A percentile compares a stretch with the other conserved stretches of the same genome.
These are phyloP conservation scores for Diaporthe destruens DNA, from an alignment of 2,329 filamentous ascomycete species.

Conservation along the genomic window DNA sequence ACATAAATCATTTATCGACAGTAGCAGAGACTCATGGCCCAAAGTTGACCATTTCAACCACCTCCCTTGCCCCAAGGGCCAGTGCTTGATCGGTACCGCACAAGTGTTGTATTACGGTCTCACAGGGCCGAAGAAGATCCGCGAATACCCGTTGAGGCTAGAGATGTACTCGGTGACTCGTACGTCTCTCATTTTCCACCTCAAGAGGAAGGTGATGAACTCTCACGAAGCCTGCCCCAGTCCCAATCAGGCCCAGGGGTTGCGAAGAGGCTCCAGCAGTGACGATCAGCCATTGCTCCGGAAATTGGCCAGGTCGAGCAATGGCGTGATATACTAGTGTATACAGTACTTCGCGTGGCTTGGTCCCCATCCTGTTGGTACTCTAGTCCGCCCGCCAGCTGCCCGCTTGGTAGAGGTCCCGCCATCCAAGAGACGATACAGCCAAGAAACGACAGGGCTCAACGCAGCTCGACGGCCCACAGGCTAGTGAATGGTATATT, in stretches of 20 bases:
- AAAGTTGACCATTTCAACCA: neutral
- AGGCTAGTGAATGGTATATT: slow-evolving; percentile 2
- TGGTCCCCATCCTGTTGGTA: slow-evolving; percentile 12
- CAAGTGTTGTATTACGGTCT: neutral
- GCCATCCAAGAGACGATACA: slow-evolving; percentile 9
- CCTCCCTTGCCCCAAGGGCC: neutral
- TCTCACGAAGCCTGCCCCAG: slow-evolving; percentile 5
- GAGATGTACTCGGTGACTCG: neutral
- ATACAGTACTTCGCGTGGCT: slow-evolving; percentile 36
- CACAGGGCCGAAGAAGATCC: neutral
- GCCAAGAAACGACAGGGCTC: slow-evolving; percentile 5
- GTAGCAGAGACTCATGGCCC: neutral
- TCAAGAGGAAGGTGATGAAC: neutral
- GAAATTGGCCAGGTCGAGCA: slow-evolving; percentile 14
- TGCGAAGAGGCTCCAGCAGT: neutral
- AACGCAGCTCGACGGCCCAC: neutral
- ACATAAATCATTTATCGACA: neutral
- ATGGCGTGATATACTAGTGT: slow-evolving; percentile 30
- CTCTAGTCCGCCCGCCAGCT: slow-evolving; percentile 17
- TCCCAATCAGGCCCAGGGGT: neutral
- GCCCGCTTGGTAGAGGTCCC: slow-evolving; percentile 25
- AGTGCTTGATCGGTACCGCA: neutral
- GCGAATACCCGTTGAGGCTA: neutral
- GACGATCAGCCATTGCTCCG: slow-evolving; percentile 14
- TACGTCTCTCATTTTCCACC: neutral